A percentile compares a stretch with the other conserved stretches of the same genome.
These are phyloP conservation scores for Lecanoromycetidae sp. DNA, from an alignment of 2,329 filamentous ascomycete genomes.

Conservation along the genomic window DNA sequence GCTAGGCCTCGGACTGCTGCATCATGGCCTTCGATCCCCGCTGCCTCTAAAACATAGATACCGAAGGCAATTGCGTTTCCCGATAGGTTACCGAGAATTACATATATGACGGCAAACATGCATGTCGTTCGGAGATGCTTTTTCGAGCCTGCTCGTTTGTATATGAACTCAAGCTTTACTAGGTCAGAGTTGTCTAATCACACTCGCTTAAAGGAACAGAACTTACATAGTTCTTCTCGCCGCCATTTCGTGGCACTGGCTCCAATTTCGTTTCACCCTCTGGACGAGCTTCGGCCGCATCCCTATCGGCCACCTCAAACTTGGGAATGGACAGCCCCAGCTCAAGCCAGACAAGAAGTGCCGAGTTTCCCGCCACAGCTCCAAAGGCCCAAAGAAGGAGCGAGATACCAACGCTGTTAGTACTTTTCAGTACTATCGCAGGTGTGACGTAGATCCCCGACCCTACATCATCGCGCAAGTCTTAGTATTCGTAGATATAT, in stretches of 20 bases:
- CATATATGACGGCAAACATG: slow-evolving; percentile 21
- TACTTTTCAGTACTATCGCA: slow-evolving; percentile 13
- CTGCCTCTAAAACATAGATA: slow-evolving; percentile 26
- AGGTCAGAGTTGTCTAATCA: background rate
- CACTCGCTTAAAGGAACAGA: background rate
- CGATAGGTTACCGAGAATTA: slow-evolving; percentile 19
- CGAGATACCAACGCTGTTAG: slow-evolving; percentile 16
- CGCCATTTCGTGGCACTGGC: slow-evolving; percentile 17
- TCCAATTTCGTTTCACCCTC: slow-evolving; percentile 2
- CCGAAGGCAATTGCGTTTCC: slow-evolving; percentile 37
- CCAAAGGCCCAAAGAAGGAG: slow-evolving; percentile 19
- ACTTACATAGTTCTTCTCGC: slow-evolving; percentile 19
- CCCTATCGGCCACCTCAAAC: slow-evolving; percentile 3
- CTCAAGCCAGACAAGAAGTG: slow-evolving; percentile 17
- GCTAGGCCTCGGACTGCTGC: slow-evolving; percentile 37
- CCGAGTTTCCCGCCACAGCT: slow-evolving; percentile 15
- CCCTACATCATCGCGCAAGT: no score
- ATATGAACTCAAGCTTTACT: slow-evolving; percentile 20
- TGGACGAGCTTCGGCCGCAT: background rate
- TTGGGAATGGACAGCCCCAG: slow-evolving; percentile 18
- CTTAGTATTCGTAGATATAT: no score
- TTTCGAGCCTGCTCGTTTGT: slow-evolving; percentile 14
- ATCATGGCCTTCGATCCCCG: slow-evolving; percentile 25
- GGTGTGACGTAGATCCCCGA: slow-evolving; percentile 18
- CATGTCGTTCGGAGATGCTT: slow-evolving; percentile 19